phyloP scores from a whole-genome alignment of 2,329 filamentous ascomycete genomes.

The Xylaria sp. region DNA sequence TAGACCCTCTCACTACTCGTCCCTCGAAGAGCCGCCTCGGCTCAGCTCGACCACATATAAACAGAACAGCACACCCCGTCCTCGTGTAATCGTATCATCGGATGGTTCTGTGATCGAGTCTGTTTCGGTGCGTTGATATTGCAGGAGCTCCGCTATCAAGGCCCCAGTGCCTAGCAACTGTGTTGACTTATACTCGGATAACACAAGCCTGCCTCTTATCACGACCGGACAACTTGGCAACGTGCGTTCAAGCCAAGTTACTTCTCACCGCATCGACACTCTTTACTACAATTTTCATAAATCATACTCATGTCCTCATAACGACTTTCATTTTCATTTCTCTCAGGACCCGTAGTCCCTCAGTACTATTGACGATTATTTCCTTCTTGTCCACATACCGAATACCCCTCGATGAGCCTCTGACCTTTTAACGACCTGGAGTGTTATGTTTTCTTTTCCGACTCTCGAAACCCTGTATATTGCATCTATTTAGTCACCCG shows the following conservation, averaged over 20 bases:
- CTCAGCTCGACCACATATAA: constrained; percentile 38
- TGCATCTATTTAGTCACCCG: constrained; percentile 41
- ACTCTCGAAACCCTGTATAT: constrained; percentile 49
- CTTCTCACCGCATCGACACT: constrained; percentile 40
- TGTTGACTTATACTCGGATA: constrained; percentile 44
- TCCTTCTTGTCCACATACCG: constrained; percentile 51
- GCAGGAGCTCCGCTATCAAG: constrained; percentile 45
- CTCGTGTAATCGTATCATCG: constrained; percentile 40
- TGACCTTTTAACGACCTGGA: constrained; percentile 58
- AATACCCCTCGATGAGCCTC: constrained; percentile 60
- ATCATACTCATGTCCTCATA: constrained; percentile 58
- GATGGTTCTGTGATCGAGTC: constrained; percentile 47
- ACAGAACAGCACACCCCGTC: constrained; percentile 29
- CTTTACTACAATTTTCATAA: constrained; percentile 46
- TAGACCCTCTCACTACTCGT: constrained; percentile 23
- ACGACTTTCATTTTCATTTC: constrained; percentile 54
- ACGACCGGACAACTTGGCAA: constrained; percentile 41
- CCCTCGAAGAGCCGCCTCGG: constrained; percentile 38
- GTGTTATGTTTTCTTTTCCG: constrained; percentile 51
- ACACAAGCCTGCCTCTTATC: constrained; percentile 40
- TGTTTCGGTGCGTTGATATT: constrained; percentile 46
- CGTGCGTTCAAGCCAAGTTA: constrained; percentile 28
- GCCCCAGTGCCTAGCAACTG: constrained; percentile 42
- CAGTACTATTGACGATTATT: constrained; percentile 49
- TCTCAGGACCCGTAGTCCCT: constrained; percentile 47